A percentile compares a stretch with the other conserved stretches of the same genome.
Conservation (phyloP, 225 moss, liverwort and hornwort genomes). For the Asterella californica region DNA sequence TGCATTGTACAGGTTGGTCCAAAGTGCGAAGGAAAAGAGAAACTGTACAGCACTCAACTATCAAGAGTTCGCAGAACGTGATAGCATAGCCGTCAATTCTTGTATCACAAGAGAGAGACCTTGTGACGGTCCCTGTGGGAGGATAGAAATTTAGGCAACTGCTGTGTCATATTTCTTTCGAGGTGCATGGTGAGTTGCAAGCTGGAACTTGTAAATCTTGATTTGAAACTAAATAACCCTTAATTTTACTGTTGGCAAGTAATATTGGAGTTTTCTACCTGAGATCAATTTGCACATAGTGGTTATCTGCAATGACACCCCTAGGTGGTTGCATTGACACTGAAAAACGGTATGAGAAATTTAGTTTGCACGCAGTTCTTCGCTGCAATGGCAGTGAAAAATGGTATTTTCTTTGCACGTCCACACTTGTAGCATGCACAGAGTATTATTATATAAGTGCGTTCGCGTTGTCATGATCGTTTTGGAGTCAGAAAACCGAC, state of each 20-base stretch:
- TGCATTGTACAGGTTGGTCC: constrained; percentile 23
- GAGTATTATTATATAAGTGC: too few species aligned
- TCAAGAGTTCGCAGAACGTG: not conserved
- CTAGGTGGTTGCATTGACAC: too few species aligned
- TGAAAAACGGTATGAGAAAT: too few species aligned
- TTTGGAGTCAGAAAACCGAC: too few species aligned
- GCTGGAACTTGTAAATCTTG: not conserved
- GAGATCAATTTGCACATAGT: not conserved
- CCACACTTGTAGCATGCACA: too few species aligned
- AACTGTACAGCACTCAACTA: not conserved
- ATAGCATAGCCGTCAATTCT: not conserved
- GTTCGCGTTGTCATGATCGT: too few species aligned
- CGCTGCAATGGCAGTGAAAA: too few species aligned
- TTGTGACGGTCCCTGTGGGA: not conserved
- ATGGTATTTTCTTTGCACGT: too few species aligned
- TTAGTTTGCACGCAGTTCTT: too few species aligned
- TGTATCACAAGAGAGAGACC: constrained; percentile 6
- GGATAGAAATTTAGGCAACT: not conserved
- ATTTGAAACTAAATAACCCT: not conserved
- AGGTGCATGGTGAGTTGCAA: not conserved
- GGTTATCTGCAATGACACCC: too few species aligned
- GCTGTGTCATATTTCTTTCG: too few species aligned
- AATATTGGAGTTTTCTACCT: not conserved
- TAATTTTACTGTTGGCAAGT: not conserved
- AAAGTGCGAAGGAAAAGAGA: constrained; percentile 17